Evolutionary conservation across 306 rosid genomes (phyloP).

Genomic region (Prunus persica): Prunus_persica_NCBIv2 NC_034009.1:43755501-43756000

Average conservation of each 20-base stretch:
- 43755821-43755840: conserved; percentile 59
- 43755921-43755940: conserved; percentile 1
- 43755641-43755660: not conserved
- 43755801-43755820: conserved; percentile 83
- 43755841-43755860: conserved; percentile 69
- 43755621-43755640: not conserved
- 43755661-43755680: not conserved
- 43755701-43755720: not conserved
- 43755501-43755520: not conserved
- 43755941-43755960: not conserved
- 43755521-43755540: not conserved
- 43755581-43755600: no score
- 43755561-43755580: no score
- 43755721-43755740: not conserved
- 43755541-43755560: no score
- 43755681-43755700: not conserved
- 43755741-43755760: conserved; percentile 19
- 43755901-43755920: conserved; percentile 35
- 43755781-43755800: conserved; percentile 71
- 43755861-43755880: conserved; percentile 76
- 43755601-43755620: not conserved
- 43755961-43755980: not conserved
- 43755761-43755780: conserved; percentile 67
- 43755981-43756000: not conserved
- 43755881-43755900: conserved; percentile 51